Conservation (phyloP, 805 yeast genomes). For the Cyberlindnera saturnus region DNA sequence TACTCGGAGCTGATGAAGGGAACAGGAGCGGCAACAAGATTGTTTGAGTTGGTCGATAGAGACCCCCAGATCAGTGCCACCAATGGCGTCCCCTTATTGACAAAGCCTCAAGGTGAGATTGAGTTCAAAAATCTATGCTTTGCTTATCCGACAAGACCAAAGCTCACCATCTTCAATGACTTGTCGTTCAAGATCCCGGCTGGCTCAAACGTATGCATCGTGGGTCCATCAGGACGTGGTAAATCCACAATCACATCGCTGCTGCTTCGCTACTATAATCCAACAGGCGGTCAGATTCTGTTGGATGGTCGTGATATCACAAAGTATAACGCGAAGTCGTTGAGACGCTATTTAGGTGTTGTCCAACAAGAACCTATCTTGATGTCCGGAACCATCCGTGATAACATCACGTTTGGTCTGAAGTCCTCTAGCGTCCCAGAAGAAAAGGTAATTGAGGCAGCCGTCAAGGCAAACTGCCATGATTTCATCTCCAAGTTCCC, state of each 20-base stretch:
- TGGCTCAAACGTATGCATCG: slow-evolving; percentile 64
- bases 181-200: slow-evolving; percentile 42
- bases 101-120: slow-evolving; percentile 39
- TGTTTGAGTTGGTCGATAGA: slow-evolving; percentile 81
- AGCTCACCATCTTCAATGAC: slow-evolving; percentile 46
- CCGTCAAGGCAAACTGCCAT: slow-evolving; percentile 49
- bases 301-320: slow-evolving; percentile 49
- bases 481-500: slow-evolving; percentile 57
- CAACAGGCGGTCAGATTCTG: slow-evolving; percentile 39
- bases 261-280: slow-evolving; percentile 49
- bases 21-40: slow-evolving; percentile 89
- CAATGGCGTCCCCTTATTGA: slow-evolving; percentile 43
- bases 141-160: slow-evolving; percentile 84
- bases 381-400: slow-evolving; percentile 73
- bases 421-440: slow-evolving; percentile 41
- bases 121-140: slow-evolving; percentile 64
- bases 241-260: slow-evolving; percentile 74
- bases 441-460: slow-evolving; percentile 37
- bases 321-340: slow-evolving; percentile 39
- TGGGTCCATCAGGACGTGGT: slow-evolving; percentile 89
- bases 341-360: slow-evolving; percentile 57
- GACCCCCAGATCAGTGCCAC: slow-evolving; percentile 65
- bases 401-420: slow-evolving; percentile 71
- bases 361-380: slow-evolving; percentile 77
- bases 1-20: slow-evolving; percentile 97